Conservation (phyloP, 2,329 filamentous ascomycete species). For the Fusarium pseudonygamai region DNA sequence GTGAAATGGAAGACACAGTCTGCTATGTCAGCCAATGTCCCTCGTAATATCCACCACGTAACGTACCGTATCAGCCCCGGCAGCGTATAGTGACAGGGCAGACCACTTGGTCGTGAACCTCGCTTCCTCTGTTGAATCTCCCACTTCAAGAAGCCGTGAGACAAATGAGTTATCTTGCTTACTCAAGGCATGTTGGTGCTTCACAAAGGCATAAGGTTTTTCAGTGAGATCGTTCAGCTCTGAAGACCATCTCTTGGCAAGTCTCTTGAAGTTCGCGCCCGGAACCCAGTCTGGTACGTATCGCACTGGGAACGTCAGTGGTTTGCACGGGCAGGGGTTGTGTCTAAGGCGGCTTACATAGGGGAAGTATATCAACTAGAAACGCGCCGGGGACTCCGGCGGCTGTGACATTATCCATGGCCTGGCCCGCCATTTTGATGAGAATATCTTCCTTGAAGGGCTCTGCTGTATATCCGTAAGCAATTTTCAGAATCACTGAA, state of each 20-base stretch:
- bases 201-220: constrained; percentile 30
- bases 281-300: constrained; percentile 31
- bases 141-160: constrained; percentile 3
- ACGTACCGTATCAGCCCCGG: constrained; percentile 34
- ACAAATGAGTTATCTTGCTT: constrained; percentile 21
- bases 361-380: constrained; percentile 32
- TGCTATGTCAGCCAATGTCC: not conserved
- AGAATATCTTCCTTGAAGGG: constrained; percentile 23
- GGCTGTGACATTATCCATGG: constrained; percentile 23
- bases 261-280: constrained; percentile 18
- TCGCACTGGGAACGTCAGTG: constrained; percentile 2
- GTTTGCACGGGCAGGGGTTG: not conserved
- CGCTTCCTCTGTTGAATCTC: constrained; percentile 15
- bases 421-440: constrained; percentile 26
- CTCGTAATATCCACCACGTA: rapidly evolving
- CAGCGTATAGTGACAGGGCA: constrained; percentile 31
- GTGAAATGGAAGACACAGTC: constrained; percentile 29
- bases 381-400: constrained; percentile 26
- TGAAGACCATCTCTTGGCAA: constrained; percentile 10
- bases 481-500: constrained; percentile 30
- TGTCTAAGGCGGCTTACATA: constrained; percentile 4
- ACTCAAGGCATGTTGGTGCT: constrained; percentile 15
- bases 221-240: constrained; percentile 9
- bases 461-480: constrained; percentile 34
- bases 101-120: constrained; percentile 32